Conservation (phyloP, 306 rosid species). For the Castanea mollissima region DNA sequence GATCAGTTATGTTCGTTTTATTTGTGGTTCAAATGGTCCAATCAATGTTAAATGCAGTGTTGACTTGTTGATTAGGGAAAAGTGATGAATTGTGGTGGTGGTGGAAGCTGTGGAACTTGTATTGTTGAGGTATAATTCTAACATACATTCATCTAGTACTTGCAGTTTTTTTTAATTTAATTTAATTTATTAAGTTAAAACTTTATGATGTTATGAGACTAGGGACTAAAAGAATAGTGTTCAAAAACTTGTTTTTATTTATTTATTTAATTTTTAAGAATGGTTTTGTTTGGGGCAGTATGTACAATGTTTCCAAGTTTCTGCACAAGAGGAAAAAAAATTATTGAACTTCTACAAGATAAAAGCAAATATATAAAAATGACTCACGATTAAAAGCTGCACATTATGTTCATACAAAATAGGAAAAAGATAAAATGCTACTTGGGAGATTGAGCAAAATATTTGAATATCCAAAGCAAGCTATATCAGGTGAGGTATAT, state of each 20-base stretch:
- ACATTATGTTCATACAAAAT: neutral
- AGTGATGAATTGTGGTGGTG: constrained; percentile 92
- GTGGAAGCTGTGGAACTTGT: constrained; percentile 96
- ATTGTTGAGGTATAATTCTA: constrained; percentile 63
- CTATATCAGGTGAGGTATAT: neutral
- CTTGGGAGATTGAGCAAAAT: neutral
- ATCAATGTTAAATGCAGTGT: neutral
- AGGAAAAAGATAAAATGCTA: neutral
- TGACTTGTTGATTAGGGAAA: constrained; percentile 57
- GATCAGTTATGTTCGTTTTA: neutral
- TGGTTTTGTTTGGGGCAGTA: neutral
- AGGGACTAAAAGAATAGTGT: neutral
- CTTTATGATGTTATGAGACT: neutral
- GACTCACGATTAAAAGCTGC: neutral
- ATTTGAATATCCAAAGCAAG: neutral
- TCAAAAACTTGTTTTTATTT: neutral
- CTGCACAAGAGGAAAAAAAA: neutral
- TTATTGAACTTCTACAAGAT: neutral
- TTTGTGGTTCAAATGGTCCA: neutral
- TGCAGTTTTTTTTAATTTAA: neutral
- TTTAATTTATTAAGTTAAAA: neutral
- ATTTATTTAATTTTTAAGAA: too few relatives aligned
- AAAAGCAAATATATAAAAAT: neutral
- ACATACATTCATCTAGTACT: neutral
- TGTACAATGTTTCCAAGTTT: neutral